A percentile compares a stretch with the other conserved stretches of the same genome.
These are phyloP conservation scores for Nyssa sinensis DNA, from an alignment of 148 eudicot genomes.

Conservation along the genomic window DNA sequence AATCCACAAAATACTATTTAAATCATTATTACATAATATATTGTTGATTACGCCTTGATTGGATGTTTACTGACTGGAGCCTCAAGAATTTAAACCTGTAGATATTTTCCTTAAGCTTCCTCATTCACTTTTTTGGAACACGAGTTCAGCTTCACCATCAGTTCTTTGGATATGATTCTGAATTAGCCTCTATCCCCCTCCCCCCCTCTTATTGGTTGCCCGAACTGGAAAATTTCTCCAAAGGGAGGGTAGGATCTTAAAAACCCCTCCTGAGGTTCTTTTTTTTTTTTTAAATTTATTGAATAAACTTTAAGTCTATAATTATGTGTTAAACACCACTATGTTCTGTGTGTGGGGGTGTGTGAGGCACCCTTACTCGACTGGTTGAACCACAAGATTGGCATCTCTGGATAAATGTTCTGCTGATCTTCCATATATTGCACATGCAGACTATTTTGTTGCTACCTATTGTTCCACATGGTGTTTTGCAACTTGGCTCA, in stretches of 20 bases:
- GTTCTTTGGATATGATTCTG: background rate
- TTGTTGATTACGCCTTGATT: too few species aligned
- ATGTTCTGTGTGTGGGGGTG: background rate
- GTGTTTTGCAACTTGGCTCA: slow-evolving; percentile 83
- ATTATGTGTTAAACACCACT: background rate
- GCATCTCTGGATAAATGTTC: slow-evolving; percentile 9
- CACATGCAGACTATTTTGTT: slow-evolving; percentile 67
- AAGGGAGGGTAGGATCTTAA: background rate
- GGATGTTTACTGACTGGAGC: background rate
- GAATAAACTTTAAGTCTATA: background rate
- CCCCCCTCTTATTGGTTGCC: background rate
- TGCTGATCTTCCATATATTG: background rate
- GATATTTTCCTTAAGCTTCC: background rate
- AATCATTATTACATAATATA: background rate
- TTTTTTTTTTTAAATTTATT: too few species aligned
- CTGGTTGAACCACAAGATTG: slow-evolving; percentile 1
- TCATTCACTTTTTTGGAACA: background rate
- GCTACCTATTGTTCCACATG: slow-evolving; percentile 57
- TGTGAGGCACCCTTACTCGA: background rate
- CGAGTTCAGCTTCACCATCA: background rate
- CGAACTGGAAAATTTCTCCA: background rate
- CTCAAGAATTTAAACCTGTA: background rate
- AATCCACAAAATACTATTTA: background rate
- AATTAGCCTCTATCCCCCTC: background rate
- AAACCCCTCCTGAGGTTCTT: slow-evolving; percentile 50